phyloP scores from a whole-genome alignment of 1,284 basidiomycete species.

The Volvariella volvacea region DNA sequence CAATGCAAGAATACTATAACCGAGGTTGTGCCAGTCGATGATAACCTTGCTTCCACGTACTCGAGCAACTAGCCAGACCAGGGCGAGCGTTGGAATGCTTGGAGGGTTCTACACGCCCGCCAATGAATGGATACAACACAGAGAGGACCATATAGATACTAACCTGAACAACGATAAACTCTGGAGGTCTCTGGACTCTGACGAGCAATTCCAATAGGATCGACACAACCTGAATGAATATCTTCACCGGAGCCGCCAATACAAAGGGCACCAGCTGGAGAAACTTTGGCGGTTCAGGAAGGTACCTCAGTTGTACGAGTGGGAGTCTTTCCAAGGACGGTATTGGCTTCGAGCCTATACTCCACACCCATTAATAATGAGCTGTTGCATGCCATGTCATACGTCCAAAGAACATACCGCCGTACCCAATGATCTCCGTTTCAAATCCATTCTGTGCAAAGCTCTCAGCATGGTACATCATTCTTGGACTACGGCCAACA shows the following conservation, averaged over 20 bases:
- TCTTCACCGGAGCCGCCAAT: conserved; percentile 75
- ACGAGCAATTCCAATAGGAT: conserved; percentile 62
- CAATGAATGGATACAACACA: conserved; percentile 4
- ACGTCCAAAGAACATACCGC: conserved; percentile 42
- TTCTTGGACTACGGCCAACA: conserved; percentile 90
- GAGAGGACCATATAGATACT: conserved; percentile 16
- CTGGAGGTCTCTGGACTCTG: conserved; percentile 62
- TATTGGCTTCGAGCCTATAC: conserved; percentile 67
- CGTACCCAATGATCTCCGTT: conserved; percentile 84
- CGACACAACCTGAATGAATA: conserved; percentile 60
- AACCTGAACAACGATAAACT: conserved; percentile 89
- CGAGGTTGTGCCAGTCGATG: conserved; percentile 99
- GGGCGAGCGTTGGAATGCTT: conserved; percentile 86
- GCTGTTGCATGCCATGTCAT: conserved; percentile 1
- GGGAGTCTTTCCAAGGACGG: conserved; percentile 60
- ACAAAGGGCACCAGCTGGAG: conserved; percentile 66
- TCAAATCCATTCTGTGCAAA: conserved; percentile 78
- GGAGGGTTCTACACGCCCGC: conserved; percentile 78
- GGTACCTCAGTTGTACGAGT: conserved; percentile 58
- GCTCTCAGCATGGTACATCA: conserved; percentile 98
- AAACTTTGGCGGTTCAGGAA: conserved; percentile 57
- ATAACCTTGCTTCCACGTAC: conserved; percentile 78
- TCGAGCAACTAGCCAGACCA: conserved; percentile 72
- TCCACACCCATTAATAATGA: background rate
- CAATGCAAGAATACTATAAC: conserved; percentile 88